A percentile compares a stretch with the other conserved stretches of the same genome.
Conservation (phyloP, 352 stramenopile genomes). For the Globisporangium takayamanum region DNA sequence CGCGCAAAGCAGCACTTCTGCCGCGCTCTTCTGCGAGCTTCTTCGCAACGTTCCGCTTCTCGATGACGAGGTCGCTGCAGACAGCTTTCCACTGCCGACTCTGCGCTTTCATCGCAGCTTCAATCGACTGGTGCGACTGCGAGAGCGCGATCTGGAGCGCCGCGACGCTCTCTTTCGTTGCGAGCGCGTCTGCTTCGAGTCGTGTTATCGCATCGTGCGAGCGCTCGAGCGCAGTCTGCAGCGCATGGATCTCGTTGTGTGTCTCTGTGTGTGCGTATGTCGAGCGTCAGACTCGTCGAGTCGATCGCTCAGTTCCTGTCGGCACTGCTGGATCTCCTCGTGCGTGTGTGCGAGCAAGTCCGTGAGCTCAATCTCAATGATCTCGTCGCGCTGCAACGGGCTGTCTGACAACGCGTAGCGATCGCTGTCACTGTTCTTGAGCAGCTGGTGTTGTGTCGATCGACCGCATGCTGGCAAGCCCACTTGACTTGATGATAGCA, state of each 20-base stretch:
- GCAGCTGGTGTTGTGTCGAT: background rate
- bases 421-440: background rate
- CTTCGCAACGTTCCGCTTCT: conserved; percentile 35
- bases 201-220: conserved; percentile 19
- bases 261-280: conserved; percentile 4
- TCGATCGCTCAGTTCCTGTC: conserved; percentile 14
- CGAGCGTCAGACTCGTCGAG: conserved; percentile 18
- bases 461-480: background rate
- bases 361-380: conserved; percentile 34
- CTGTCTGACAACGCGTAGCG: background rate
- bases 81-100: conserved; percentile 35
- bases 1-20: conserved; percentile 34
- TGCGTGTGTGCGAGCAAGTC: conserved; percentile 29
- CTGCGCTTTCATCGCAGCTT: conserved; percentile 31
- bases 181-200: conserved; percentile 25
- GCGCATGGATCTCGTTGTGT: conserved; percentile 13
- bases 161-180: conserved; percentile 16
- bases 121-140: conserved; percentile 24
- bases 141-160: conserved; percentile 18
- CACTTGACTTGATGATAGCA: background rate
- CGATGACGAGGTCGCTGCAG: conserved; percentile 33
- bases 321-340: conserved; percentile 22
- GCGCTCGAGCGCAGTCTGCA: conserved; percentile 17
- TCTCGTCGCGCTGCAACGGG: conserved; percentile 12
- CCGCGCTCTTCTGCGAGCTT: conserved; percentile 42